A percentile compares a stretch with the other conserved stretches of the same genome.
These are phyloP conservation scores for Serendipita indica DNA, from an alignment of 768 basidiomycete genomes.

Conservation along the genomic window DNA sequence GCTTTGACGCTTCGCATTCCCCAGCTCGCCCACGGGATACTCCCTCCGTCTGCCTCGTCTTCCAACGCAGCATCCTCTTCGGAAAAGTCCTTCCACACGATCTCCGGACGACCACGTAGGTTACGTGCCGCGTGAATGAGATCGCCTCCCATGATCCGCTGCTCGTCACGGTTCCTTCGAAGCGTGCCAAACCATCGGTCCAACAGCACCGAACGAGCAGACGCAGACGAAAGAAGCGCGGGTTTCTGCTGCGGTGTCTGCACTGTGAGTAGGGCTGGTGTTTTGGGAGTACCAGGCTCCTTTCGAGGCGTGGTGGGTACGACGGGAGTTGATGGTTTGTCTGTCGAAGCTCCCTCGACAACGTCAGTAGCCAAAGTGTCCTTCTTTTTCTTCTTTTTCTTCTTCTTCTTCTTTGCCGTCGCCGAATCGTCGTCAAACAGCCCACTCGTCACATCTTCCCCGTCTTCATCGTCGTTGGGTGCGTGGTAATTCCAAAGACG, in stretches of 20 bases:
- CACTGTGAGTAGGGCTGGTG: not conserved
- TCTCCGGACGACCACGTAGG: not conserved
- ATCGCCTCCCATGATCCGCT: conserved; percentile 7
- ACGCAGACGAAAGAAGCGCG: not conserved
- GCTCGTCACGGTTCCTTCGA: not conserved
- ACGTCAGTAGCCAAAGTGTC: not conserved
- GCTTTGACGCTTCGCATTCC: conserved; percentile 2
- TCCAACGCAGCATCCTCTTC: not conserved
- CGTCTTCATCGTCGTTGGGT: not conserved
- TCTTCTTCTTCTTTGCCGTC: conserved; percentile 2
- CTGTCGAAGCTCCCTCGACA: not conserved
- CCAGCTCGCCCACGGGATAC: conserved; percentile 5
- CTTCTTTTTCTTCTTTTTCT: conserved; percentile 9
- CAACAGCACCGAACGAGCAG: not conserved
- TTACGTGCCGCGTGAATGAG: not conserved
- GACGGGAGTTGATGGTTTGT: not conserved
- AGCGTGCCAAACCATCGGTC: not conserved
- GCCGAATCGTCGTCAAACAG: not conserved
- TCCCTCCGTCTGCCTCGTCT: not conserved
- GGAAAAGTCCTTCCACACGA: not conserved
- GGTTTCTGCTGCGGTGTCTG: not conserved
- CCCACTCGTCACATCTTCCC: not conserved
- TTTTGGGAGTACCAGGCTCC: not conserved
- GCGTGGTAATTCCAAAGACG: not conserved
- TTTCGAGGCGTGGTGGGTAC: not conserved